Conservation (phyloP, 768 basidiomycete genomes). For the Auriscalpium vulgare region DNA sequence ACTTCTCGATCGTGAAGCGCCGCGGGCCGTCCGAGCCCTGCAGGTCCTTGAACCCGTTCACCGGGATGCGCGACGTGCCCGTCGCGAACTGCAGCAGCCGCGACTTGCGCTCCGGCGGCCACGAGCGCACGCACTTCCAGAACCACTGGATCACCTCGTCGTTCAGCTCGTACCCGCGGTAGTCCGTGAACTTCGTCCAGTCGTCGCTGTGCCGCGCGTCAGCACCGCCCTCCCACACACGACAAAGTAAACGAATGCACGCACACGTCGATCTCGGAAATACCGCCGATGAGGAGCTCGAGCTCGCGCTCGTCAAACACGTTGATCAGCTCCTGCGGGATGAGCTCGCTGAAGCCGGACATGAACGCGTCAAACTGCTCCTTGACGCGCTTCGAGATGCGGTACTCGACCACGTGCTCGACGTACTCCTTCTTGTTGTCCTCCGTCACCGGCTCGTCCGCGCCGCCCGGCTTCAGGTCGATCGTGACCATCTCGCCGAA, state of each 20-base stretch:
- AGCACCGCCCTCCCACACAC: not conserved
- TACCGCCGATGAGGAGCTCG: constrained; percentile 94
- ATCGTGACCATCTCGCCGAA: constrained; percentile 98
- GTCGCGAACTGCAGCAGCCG: constrained; percentile 95
- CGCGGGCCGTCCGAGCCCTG: constrained; percentile 97
- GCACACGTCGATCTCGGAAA: constrained; percentile 99
- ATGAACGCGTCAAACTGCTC: constrained; percentile 99
- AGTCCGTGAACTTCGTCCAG: constrained; percentile 99
- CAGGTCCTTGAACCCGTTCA: constrained; percentile 97
- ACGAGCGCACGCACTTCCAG: constrained; percentile 97
- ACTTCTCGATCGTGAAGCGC: constrained; percentile 97
- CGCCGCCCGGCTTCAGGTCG: constrained; percentile 86
- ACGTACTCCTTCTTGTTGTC: constrained; percentile 99
- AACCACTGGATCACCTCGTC: constrained; percentile 99
- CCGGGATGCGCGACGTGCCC: constrained; percentile 93
- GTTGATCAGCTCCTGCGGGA: constrained; percentile 94
- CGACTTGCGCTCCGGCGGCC: constrained; percentile 98
- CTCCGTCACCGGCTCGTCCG: constrained; percentile 80
- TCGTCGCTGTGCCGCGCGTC: constrained; percentile 55
- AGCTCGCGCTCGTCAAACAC: constrained; percentile 99
- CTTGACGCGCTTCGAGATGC: constrained; percentile 94
- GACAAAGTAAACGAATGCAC: constrained; percentile 26
- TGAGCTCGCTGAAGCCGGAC: constrained; percentile 99
- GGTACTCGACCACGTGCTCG: constrained; percentile 89
- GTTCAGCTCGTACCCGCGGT: constrained; percentile 91